Conservation (phyloP, 169 alveolate genomes). For the Plasmodium chabaudi region DNA sequence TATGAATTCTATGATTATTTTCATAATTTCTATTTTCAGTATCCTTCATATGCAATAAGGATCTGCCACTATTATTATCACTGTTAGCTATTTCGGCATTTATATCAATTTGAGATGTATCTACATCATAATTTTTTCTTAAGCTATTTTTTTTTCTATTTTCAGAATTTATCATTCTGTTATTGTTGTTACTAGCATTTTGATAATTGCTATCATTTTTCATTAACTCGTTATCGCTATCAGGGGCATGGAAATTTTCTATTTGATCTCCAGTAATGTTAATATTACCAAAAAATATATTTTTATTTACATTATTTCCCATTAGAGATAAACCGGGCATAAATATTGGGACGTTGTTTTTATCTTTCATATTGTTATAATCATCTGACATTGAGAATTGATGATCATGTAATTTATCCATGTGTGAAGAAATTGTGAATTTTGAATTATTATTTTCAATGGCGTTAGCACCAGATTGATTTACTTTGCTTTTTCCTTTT, state of each 20-base stretch:
- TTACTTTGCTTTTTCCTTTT: constrained; percentile 35
- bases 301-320: constrained; percentile 34
- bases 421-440: constrained; percentile 8
- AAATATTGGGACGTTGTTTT: constrained; percentile 38
- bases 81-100: background rate
- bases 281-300: constrained; percentile 71
- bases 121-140: constrained; percentile 54
- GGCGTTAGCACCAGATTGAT: background rate
- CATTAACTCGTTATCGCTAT: constrained; percentile 11
- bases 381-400: constrained; percentile 1
- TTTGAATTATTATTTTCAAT: constrained; percentile 2
- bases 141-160: constrained; percentile 24
- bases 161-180: constrained; percentile 29
- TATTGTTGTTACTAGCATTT: constrained; percentile 8
- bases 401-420: constrained; percentile 14
- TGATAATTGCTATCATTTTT: constrained; percentile 11
- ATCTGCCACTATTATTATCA: background rate
- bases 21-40: background rate
- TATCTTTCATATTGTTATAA: constrained; percentile 17
- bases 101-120: constrained; percentile 8
- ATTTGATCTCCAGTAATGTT: constrained; percentile 64
- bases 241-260: constrained; percentile 40
- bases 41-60: constrained; percentile 11
- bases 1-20: background rate
- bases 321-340: constrained; percentile 62